phyloP scores from a whole-genome alignment of 1,139 yeast genomes.

The Pichia sp. region DNA sequence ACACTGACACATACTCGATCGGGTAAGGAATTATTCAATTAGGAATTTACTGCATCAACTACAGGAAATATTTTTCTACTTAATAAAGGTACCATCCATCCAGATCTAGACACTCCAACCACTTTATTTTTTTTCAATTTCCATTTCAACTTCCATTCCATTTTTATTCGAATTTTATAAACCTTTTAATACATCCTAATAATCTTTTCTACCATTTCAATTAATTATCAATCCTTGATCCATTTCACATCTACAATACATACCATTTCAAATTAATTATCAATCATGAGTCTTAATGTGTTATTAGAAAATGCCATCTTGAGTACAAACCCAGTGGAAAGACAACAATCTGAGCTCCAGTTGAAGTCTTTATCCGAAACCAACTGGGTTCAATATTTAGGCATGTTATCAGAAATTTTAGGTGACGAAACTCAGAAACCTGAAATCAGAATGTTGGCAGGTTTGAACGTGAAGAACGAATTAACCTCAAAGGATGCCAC shows the following conservation, averaged over 20 bases:
- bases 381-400: conserved; percentile 73
- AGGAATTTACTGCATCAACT: too few species aligned
- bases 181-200: too few species aligned
- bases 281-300: conserved; percentile 63
- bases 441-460: conserved; percentile 93
- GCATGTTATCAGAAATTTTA: conserved; percentile 69
- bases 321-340: conserved; percentile 61
- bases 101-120: too few species aligned
- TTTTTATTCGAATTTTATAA: too few species aligned
- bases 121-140: too few species aligned
- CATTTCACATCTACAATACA: neutral
- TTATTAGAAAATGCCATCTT: conserved; percentile 78
- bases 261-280: neutral
- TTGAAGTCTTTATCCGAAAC: conserved; percentile 69
- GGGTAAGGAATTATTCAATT: too few species aligned
- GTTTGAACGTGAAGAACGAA: conserved; percentile 83
- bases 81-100: too few species aligned
- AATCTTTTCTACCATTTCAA: too few species aligned
- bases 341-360: conserved; percentile 81
- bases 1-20: too few species aligned
- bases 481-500: conserved; percentile 70
- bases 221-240: too few species aligned
- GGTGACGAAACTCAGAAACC: conserved; percentile 63
- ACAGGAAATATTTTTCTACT: too few species aligned
- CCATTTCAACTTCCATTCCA: too few species aligned